Evolutionary conservation across 352 stramenopile genomes (phyloP).

Genomic region (Aphanomyces invadans): DNA sequence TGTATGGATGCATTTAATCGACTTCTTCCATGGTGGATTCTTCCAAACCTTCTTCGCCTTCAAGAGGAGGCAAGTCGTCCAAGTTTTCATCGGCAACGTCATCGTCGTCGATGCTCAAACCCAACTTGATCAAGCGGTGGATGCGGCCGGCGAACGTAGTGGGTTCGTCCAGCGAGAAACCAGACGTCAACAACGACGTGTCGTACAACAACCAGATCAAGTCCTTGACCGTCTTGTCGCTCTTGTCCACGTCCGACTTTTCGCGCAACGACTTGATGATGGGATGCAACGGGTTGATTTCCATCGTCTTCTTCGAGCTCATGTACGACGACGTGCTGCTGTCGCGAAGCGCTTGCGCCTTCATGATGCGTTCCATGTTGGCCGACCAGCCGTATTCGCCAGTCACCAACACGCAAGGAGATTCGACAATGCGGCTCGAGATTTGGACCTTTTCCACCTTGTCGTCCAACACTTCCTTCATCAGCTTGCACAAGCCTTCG

Average conservation of each 20-base stretch:
- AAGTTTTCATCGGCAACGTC: conserved; percentile 93
- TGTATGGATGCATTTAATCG: conserved; percentile 78
- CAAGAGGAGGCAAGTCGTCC: conserved; percentile 95
- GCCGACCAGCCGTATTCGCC: conserved; percentile 99
- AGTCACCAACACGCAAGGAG: conserved; percentile 97
- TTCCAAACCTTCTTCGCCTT: conserved; percentile 91
- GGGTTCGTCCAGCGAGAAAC: conserved; percentile 98
- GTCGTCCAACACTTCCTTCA: conserved; percentile 99
- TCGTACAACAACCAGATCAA: conserved; percentile 99
- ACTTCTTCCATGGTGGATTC: conserved; percentile 98
- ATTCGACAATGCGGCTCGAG: conserved; percentile 98
- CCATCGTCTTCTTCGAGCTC: conserved; percentile 99
- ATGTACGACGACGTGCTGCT: conserved; percentile 97
- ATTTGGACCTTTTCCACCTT: conserved; percentile 99
- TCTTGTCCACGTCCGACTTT: conserved; percentile 98
- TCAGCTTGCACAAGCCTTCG: conserved; percentile 97
- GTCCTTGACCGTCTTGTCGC: conserved; percentile 99
- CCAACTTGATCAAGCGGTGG: conserved; percentile 98
- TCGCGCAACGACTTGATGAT: conserved; percentile 98
- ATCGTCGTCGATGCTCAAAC: conserved; percentile 97
- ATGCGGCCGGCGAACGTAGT: conserved; percentile 98
- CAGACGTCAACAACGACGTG: conserved; percentile 97
- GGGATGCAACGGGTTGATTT: conserved; percentile 98
- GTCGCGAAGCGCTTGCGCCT: conserved; percentile 98
- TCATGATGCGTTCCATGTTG: conserved; percentile 99